Evolutionary conservation across 1,284 basidiomycete genomes (phyloP).

Genomic region (Pascua guehoae): DNA sequence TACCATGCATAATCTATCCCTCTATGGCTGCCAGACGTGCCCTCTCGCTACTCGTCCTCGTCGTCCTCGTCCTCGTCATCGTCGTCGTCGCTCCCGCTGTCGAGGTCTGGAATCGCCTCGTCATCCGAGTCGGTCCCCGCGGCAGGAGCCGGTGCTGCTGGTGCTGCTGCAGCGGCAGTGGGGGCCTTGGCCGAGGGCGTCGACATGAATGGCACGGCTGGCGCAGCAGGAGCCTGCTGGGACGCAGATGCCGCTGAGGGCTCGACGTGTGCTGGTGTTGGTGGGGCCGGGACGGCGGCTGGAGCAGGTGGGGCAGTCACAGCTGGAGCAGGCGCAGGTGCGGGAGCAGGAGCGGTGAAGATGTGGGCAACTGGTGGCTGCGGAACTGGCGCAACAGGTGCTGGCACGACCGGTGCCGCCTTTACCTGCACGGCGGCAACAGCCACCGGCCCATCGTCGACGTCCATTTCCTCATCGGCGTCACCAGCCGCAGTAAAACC

Average conservation of each 20-base stretch:
- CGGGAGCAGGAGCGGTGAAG: not conserved
- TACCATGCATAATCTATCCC: no score
- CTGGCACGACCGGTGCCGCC: not conserved
- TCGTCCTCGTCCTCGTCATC: slow-evolving; percentile 52
- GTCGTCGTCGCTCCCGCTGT: slow-evolving; percentile 39
- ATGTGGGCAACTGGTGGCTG: not conserved
- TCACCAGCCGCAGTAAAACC: slow-evolving; percentile 25
- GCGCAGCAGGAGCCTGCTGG: not conserved
- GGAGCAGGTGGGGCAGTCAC: not conserved
- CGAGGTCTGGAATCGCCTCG: slow-evolving; percentile 54
- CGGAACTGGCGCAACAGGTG: not conserved
- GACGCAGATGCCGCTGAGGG: not conserved
- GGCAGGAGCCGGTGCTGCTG: not conserved
- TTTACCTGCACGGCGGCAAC: not conserved
- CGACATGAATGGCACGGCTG: slow-evolving; percentile 17
- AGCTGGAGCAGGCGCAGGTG: slow-evolving; percentile 1
- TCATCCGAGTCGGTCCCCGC: slow-evolving; percentile 50
- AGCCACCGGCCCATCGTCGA: slow-evolving; percentile 4
- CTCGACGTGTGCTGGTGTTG: not conserved
- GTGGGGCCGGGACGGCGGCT: not conserved
- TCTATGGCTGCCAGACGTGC: no score
- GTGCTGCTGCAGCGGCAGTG: not conserved
- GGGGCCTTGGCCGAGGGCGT: not conserved
- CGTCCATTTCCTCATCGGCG: slow-evolving; percentile 11
- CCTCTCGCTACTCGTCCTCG: slow-evolving; percentile 26